These are phyloP conservation scores for Quillaja saponaria DNA, from an alignment of 306 rosid genomes.

Conservation along the genomic window DNA sequence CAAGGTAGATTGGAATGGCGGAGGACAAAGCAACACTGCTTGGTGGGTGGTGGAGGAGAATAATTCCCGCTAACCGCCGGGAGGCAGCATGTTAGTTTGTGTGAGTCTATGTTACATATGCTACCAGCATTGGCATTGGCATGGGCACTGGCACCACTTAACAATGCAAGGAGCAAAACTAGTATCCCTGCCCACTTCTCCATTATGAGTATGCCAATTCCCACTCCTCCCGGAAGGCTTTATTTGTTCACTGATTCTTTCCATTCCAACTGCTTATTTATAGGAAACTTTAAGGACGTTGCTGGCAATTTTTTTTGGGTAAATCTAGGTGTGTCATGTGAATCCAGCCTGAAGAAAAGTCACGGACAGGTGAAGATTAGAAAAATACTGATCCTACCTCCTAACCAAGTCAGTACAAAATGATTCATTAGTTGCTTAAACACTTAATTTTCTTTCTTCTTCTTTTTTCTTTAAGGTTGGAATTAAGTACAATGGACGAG, in stretches of 20 bases:
- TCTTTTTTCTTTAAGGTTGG: no score
- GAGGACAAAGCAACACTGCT: constrained; percentile 51
- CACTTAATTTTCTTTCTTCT: no score
- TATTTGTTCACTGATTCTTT: constrained; percentile 16
- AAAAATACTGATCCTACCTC: background rate
- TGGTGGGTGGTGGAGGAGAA: constrained; percentile 45
- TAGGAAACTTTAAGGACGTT: constrained; percentile 17
- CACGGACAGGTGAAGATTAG: constrained; percentile 37
- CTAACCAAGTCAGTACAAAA: background rate
- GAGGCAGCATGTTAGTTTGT: constrained; percentile 38
- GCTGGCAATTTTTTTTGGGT: no score
- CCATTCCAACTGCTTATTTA: constrained; percentile 33
- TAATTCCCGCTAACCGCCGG: constrained; percentile 49
- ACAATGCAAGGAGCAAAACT: constrained; percentile 38
- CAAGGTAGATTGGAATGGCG: constrained; percentile 50
- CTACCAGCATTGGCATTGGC: constrained; percentile 23
- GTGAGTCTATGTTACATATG: constrained; percentile 48
- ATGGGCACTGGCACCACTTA: constrained; percentile 32
- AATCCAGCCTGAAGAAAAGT: constrained; percentile 36
- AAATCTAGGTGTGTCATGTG: constrained; percentile 46
- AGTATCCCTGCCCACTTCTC: constrained; percentile 28
- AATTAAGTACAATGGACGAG: no score
- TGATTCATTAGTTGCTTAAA: no score
- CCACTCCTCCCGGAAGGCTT: constrained; percentile 36
- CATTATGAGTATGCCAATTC: background rate